These are phyloP conservation scores for Gautieria morchelliformis DNA, from an alignment of 768 basidiomycete species.

Conservation along the genomic window DNA sequence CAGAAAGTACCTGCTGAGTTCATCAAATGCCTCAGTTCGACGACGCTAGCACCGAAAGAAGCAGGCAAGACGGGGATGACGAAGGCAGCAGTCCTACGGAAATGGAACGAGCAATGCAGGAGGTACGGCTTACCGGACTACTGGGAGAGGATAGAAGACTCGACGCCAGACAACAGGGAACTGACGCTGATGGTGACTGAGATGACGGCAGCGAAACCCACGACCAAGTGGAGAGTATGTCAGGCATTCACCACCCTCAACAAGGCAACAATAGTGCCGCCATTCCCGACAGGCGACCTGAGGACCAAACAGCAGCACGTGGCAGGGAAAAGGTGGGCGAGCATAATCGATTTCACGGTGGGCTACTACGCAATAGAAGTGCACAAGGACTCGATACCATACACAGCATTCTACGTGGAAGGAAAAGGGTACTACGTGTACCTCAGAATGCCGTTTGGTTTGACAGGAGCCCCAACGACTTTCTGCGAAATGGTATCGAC, in stretches of 20 bases:
- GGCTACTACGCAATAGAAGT: conserved; percentile 24
- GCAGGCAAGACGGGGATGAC: conserved; percentile 14
- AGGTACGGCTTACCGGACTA: conserved; percentile 15
- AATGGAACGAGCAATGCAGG: too few relatives aligned
- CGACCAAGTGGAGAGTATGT: conserved; percentile 24
- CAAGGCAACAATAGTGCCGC: conserved; percentile 9
- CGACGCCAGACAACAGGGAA: neutral
- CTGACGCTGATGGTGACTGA: too few relatives aligned
- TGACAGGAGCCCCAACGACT: conserved; percentile 12
- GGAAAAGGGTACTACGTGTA: conserved; percentile 9
- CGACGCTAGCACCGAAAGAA: conserved; percentile 29
- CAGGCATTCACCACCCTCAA: conserved; percentile 28
- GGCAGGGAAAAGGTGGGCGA: conserved; percentile 26
- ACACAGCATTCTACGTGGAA: conserved; percentile 8
- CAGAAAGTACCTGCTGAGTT: conserved; percentile 18
- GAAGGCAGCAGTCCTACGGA: conserved; percentile 20
- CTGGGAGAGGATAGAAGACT: neutral
- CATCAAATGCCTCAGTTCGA: conserved; percentile 27
- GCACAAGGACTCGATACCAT: neutral
- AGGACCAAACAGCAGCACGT: conserved; percentile 27
- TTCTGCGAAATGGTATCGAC: conserved; percentile 13
- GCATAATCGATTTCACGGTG: conserved; percentile 25
- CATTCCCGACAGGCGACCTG: conserved; percentile 26
- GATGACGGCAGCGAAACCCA: conserved; percentile 13
- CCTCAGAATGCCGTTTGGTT: conserved; percentile 12